phyloP scores from a whole-genome alignment of 2,329 filamentous ascomycete genomes.

The Pseudogymnoascus sp. region DNA sequence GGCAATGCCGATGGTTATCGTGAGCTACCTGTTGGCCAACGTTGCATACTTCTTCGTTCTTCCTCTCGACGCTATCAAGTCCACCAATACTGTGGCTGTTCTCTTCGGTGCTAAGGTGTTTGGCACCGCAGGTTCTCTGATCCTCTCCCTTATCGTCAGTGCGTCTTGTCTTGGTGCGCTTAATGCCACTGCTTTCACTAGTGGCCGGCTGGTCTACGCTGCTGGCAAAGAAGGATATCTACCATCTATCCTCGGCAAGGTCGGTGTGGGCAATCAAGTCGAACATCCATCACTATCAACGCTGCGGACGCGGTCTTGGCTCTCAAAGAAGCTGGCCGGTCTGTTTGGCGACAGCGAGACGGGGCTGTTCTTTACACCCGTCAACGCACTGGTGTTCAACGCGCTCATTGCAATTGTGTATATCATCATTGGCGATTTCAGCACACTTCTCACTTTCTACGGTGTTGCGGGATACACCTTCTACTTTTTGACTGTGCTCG shows the following conservation, averaged over 20 bases:
- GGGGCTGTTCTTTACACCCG: slow-evolving; percentile 86
- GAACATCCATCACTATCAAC: slow-evolving; percentile 33
- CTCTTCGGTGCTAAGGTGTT: slow-evolving; percentile 88
- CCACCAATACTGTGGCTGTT: slow-evolving; percentile 90
- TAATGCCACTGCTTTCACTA: slow-evolving; percentile 91
- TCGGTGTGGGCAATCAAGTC: slow-evolving; percentile 56
- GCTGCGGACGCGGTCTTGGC: slow-evolving; percentile 45
- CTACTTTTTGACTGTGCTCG: slow-evolving; percentile 92
- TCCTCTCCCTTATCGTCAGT: slow-evolving; percentile 82
- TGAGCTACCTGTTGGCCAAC: slow-evolving; percentile 85
- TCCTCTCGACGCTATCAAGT: slow-evolving; percentile 70
- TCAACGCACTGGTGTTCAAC: slow-evolving; percentile 84
- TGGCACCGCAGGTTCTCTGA: slow-evolving; percentile 69
- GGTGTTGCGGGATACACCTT: slow-evolving; percentile 96
- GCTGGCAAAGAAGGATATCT: slow-evolving; percentile 95
- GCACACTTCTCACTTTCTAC: slow-evolving; percentile 90
- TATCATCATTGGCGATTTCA: slow-evolving; percentile 80
- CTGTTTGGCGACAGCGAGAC: slow-evolving; percentile 68
- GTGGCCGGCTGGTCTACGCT: slow-evolving; percentile 82
- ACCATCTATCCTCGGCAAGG: slow-evolving; percentile 70
- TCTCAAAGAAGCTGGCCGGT: slow-evolving; percentile 50
- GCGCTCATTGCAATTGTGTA: slow-evolving; percentile 64
- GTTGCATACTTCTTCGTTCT: slow-evolving; percentile 91
- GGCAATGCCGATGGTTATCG: slow-evolving; percentile 87
- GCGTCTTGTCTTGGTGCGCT: slow-evolving; percentile 90